Evolutionary conservation across 2,329 filamentous ascomycete species (phyloP).

Genomic region (Pseudopithomyces chartarum): DNA sequence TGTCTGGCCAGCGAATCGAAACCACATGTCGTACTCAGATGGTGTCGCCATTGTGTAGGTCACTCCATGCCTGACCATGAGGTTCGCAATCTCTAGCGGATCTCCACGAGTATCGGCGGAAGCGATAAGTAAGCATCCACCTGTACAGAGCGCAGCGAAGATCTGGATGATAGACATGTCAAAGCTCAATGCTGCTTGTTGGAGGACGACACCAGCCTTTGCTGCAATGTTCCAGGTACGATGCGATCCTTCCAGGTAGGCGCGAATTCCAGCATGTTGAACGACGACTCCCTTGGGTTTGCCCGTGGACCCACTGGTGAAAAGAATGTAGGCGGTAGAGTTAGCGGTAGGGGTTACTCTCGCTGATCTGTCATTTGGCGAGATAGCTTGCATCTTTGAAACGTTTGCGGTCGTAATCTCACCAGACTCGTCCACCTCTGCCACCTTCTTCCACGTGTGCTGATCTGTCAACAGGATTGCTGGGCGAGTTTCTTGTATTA

Average conservation of each 20-base stretch:
- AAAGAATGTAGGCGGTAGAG: constrained; percentile 61
- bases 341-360: not conserved
- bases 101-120: constrained; percentile 38
- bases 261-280: constrained; percentile 50
- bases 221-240: constrained; percentile 37
- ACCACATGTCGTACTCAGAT: constrained; percentile 46
- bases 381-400: not conserved
- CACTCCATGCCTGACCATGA: constrained; percentile 45
- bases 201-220: constrained; percentile 52
- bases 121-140: constrained; percentile 47
- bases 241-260: constrained; percentile 21
- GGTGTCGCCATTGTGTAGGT: constrained; percentile 49
- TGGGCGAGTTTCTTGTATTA: constrained; percentile 8
- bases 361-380: not conserved
- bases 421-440: not conserved
- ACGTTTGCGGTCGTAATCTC: constrained; percentile 6
- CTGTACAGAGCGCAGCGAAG: constrained; percentile 48
- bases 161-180: constrained; percentile 50
- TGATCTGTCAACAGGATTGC: constrained; percentile 10
- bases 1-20: constrained; percentile 20
- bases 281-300: constrained; percentile 65
- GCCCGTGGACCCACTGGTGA: constrained; percentile 61
- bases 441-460: not conserved
- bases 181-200: constrained; percentile 49
- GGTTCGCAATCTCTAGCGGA: constrained; percentile 37